phyloP scores from a whole-genome alignment of 306 rosid genomes.

The Ochetophila trinervis region DNA sequence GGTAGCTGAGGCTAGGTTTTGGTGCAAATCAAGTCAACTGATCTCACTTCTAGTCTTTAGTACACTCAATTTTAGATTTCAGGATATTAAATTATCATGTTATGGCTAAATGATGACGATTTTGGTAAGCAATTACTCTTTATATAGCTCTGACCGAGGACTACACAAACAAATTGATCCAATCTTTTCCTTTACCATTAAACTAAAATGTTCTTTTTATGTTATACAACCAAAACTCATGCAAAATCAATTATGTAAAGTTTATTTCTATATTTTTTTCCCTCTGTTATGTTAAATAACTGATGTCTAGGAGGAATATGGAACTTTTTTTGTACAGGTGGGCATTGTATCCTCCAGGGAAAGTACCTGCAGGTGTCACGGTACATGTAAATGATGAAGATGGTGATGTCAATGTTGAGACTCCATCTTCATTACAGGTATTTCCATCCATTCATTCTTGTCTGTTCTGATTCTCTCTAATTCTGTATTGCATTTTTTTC shows the following conservation, averaged over 20 bases:
- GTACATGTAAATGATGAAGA: slow-evolving; percentile 94
- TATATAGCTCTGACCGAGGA: too few relatives aligned
- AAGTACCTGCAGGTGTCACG: slow-evolving; percentile 87
- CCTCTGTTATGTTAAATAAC: slow-evolving; percentile 16
- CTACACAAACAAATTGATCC: too few relatives aligned
- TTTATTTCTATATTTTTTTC: slow-evolving; percentile 8
- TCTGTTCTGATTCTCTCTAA: slow-evolving; percentile 15
- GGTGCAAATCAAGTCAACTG: too few relatives aligned
- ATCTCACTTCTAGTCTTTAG: background rate
- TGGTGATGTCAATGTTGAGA: slow-evolving; percentile 83
- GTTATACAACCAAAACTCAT: slow-evolving; percentile 21
- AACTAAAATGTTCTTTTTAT: background rate
- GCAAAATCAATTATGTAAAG: slow-evolving; percentile 1
- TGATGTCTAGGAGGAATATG: slow-evolving; percentile 25
- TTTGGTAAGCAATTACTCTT: too few relatives aligned
- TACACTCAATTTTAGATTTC: background rate
- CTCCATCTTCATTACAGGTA: slow-evolving; percentile 94
- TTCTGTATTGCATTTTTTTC: slow-evolving; percentile 6
- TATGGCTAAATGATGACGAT: background rate
- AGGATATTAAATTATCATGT: background rate
- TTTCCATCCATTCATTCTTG: slow-evolving; percentile 18
- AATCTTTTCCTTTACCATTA: too few relatives aligned
- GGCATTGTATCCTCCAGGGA: slow-evolving; percentile 99
- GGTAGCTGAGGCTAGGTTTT: too few relatives aligned
- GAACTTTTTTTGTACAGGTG: slow-evolving; percentile 58